Evolutionary conservation across 2,329 filamentous ascomycete species (phyloP), one percentile per base, ranked within the genome.

Genomic region (Colletotrichum simmondsii): DNA sequence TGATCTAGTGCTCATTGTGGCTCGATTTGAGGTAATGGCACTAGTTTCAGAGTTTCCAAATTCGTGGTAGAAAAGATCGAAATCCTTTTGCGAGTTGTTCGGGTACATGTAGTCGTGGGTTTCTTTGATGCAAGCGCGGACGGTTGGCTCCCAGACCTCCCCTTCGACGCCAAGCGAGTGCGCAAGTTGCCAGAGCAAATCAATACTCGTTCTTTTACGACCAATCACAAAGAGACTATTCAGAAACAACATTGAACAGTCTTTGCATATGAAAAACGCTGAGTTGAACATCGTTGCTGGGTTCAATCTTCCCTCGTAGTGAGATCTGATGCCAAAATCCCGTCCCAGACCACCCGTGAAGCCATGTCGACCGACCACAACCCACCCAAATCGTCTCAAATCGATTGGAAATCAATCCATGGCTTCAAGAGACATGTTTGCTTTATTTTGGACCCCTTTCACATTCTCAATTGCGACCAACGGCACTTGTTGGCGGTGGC

Each of bases 401-500:
- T 52, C 30, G 61, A 11, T 22, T 58, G 11, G 7, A 11, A 16
- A 16, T 60, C 26, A 26, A n/a, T 26, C 14, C 5, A 5, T 11
- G 5, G n/a, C n/a, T 24, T 57, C 22, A n/a, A 3, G 4, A 30
- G n/a, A 19, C 35, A 26, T 10, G 11, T 22, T 5, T 35, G 11
- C 26, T 49, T 26, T 7, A 42, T 26, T 57, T 49, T 56, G 28
- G 16, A 10, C 16, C 14, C 12, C 56, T 61, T 71, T n/a, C 28
- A 60, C 56, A 57, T 61, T 65, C 60, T 61, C 46, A 73, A 65
- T 65, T 65, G 66, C 56, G 70, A 69, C 70, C 54, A 63, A 64
- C 54, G 22, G 32, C 65, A 62, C 37, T 72, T 64, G 70, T 72
- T 57, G 28, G 24, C 32, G 63, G 66, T 70, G 71, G 71, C 71